phyloP scores from a whole-genome alignment of 1,284 basidiomycete species.

The Pulveroboletus sp. region DNA sequence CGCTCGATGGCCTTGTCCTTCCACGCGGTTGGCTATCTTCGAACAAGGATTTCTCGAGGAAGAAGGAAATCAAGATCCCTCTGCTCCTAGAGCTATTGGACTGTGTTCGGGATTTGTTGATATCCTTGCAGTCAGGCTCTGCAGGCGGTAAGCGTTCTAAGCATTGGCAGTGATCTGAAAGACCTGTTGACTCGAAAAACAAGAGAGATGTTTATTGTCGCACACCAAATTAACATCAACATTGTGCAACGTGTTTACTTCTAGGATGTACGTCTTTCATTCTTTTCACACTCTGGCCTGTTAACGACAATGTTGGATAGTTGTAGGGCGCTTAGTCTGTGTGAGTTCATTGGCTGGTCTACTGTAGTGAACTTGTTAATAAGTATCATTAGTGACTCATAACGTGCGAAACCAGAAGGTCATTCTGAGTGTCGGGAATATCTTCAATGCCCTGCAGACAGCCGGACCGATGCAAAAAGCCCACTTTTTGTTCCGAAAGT shows the following conservation, averaged over 20 bases:
- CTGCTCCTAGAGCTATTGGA: slow-evolving; percentile 11
- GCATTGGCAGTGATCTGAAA: too few relatives aligned
- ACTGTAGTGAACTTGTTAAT: background rate
- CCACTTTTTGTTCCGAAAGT: slow-evolving; percentile 26
- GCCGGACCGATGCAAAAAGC: slow-evolving; percentile 2
- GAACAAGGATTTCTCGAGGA: too few relatives aligned
- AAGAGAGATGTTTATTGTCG: slow-evolving; percentile 21
- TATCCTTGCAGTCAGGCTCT: slow-evolving; percentile 16
- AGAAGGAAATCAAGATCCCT: slow-evolving; percentile 21
- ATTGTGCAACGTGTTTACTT: slow-evolving; percentile 25
- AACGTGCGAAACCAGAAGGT: slow-evolving; percentile 9
- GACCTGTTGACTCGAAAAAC: background rate
- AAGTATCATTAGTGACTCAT: slow-evolving; percentile 16
- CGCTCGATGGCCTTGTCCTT: slow-evolving; percentile 46
- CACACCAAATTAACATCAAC: slow-evolving; percentile 25
- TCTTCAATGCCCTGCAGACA: slow-evolving; percentile 14
- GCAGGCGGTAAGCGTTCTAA: slow-evolving; percentile 14
- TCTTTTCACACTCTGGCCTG: too few relatives aligned
- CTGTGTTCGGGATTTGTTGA: slow-evolving; percentile 16
- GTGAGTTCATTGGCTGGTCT: slow-evolving; percentile 19
- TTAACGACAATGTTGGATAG: slow-evolving; percentile 15
- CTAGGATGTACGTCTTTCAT: slow-evolving; percentile 29
- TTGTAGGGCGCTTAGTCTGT: slow-evolving; percentile 29
- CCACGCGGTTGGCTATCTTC: too few relatives aligned
- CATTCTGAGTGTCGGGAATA: slow-evolving; percentile 15